Conservation (phyloP, 306 rosid genomes). For the Rubus parviflorus region DNA sequence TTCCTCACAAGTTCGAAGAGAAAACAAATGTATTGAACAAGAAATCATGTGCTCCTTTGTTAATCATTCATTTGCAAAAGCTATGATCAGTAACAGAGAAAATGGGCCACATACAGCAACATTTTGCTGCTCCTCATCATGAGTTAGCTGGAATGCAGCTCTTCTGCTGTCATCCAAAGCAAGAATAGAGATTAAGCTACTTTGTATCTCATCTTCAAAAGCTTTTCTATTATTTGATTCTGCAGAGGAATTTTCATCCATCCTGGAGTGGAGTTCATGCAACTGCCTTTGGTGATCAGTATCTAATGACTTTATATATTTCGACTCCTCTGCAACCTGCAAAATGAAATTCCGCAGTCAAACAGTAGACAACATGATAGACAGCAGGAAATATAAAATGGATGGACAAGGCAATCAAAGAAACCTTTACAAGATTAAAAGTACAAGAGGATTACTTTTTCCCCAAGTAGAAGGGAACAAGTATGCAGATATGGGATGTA, state of each 20-base stretch:
- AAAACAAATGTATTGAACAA: slow-evolving; percentile 14
- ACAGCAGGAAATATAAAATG: not conserved
- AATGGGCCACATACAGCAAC: slow-evolving; percentile 62
- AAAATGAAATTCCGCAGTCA: slow-evolving; percentile 27
- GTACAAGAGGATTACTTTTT: not conserved
- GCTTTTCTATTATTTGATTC: slow-evolving; percentile 62
- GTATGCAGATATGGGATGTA: not conserved
- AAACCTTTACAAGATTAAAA: not conserved
- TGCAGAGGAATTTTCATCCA: slow-evolving; percentile 59
- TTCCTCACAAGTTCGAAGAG: slow-evolving; percentile 6
- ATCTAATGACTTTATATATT: slow-evolving; percentile 60
- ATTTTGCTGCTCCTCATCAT: slow-evolving; percentile 91
- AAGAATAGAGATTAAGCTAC: slow-evolving; percentile 61
- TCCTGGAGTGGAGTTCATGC: slow-evolving; percentile 64
- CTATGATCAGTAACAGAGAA: slow-evolving; percentile 18
- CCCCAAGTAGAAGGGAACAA: not conserved
- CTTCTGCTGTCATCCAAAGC: slow-evolving; percentile 77
- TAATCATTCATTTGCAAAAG: not conserved
- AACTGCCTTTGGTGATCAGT: slow-evolving; percentile 73
- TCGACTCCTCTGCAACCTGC: slow-evolving; percentile 85
- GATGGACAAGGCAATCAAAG: not conserved
- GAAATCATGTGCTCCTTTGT: not conserved
- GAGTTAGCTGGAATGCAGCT: slow-evolving; percentile 76
- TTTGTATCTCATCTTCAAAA: slow-evolving; percentile 80
- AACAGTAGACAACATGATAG: slow-evolving; percentile 22